Percentiles rank a stretch among this genome's conserved stretches.
phyloP scores from a whole-genome alignment of 1,139 yeast genomes.

The Kodamaea sp. region DNA sequence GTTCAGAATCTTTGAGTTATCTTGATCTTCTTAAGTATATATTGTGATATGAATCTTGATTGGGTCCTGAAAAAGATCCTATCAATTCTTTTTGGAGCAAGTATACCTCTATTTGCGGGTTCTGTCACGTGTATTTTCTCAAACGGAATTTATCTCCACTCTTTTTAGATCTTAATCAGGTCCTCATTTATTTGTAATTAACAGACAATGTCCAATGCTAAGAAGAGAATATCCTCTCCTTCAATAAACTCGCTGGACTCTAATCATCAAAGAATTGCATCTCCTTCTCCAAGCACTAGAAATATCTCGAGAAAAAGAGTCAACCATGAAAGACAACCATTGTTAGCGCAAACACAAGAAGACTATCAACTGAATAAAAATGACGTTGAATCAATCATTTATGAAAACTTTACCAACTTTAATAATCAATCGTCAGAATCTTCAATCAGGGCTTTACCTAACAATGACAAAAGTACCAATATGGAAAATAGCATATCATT shows the following conservation, averaged over 20 bases:
- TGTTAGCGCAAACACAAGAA: slow-evolving; percentile 11
- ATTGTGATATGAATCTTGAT: no score
- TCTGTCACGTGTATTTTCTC: no score
- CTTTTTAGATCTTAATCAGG: no score
- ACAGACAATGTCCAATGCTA: neutral
- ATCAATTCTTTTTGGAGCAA: no score
- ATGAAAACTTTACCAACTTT: slow-evolving; percentile 3
- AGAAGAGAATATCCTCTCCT: slow-evolving; percentile 5
- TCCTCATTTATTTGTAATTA: no score
- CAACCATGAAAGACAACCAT: slow-evolving; percentile 22
- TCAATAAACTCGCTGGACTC: slow-evolving; percentile 4
- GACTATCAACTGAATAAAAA: slow-evolving; percentile 4
- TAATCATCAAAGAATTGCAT: slow-evolving; percentile 15
- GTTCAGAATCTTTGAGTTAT: no score
- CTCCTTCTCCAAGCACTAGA: slow-evolving; percentile 34
- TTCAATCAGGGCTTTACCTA: neutral
- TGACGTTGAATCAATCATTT: slow-evolving; percentile 19
- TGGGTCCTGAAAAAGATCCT: no score
- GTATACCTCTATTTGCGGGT: no score
- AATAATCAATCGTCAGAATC: neutral
- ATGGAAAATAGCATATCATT: no score
- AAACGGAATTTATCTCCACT: no score
- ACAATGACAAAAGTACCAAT: no score
- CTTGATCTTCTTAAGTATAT: no score
- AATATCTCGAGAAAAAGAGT: slow-evolving; percentile 33